Evolutionary conservation across 1,139 yeast species (phyloP), one percentile per base, ranked within the genome.

Genomic region (Pichia sp.): DNA sequence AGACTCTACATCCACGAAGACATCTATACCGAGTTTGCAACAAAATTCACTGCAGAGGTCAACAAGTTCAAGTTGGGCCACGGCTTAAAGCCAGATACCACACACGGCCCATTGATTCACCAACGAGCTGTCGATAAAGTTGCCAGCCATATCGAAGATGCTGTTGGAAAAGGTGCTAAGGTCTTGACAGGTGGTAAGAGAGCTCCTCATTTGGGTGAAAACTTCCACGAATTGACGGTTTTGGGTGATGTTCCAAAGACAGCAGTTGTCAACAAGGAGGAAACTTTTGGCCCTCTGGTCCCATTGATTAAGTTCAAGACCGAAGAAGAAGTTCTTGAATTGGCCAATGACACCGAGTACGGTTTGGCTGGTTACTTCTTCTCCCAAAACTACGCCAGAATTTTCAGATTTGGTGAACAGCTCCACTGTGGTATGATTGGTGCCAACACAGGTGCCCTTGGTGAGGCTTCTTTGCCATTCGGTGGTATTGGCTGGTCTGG

Each of bases 211-310:
- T 69, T 89, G 44, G 97, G 97, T 13, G 81, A 81, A 53, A 79
- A 80, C 64, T 92, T 88, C 73, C 92, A 84, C 67, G 84, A 84
- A 19, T 89, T 95, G 56, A 87, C 95, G 0, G 81, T 90, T 16
- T 69, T 90, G 59, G 75, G 81, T 26, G 79, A 85, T 62, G 92
- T 88, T 44, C 80, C 88, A 51, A 71, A 75, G 7, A 78, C 78
- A 44, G 87, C 90, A 78, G 67, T 71, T 55, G 86, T 90, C 30
- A 75, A 82, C 56, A 66, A 72, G 36, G 96, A 90, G 66, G 97
- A 92, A 73, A 90, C 96, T 1, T 90, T 92, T 68, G 97, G 97
- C 19, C 97, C 98, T 5, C 74, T 90, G 47, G 95, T 92, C 54
- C 95, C 95, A 2, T 72, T 90, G 47, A 80, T 88, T 64, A 81